A percentile compares a stretch with the other conserved stretches of the same genome.
phyloP scores from a whole-genome alignment of 108 stramenopile species.

The Skeletonema tropicum region DNA sequence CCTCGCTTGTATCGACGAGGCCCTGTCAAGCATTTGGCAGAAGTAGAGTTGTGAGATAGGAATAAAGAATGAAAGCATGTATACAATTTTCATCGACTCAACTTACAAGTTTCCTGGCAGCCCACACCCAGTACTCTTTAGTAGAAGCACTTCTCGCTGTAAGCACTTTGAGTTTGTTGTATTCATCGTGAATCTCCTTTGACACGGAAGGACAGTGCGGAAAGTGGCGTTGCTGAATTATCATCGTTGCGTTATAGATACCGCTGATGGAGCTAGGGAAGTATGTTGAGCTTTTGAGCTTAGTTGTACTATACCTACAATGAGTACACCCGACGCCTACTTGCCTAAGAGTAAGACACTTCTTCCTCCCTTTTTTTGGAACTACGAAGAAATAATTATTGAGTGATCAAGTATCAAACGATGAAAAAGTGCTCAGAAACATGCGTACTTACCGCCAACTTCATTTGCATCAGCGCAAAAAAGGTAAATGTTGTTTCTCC shows the following conservation, averaged over 20 bases:
- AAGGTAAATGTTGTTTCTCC: slow-evolving; percentile 72
- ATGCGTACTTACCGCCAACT: slow-evolving; percentile 45
- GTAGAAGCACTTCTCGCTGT: slow-evolving; percentile 48
- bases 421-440: not conserved
- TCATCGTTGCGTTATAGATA: slow-evolving; percentile 55
- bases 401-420: slow-evolving; percentile 5
- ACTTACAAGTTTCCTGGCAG: slow-evolving; percentile 42
- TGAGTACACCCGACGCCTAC: slow-evolving; percentile 86
- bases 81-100: too few relatives aligned
- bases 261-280: slow-evolving; percentile 40
- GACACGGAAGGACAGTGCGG: slow-evolving; percentile 66
- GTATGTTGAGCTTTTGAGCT: slow-evolving; percentile 47
- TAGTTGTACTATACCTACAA: slow-evolving; percentile 42
- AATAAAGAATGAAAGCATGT: too few relatives aligned
- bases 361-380: slow-evolving; percentile 80
- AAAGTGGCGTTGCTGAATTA: slow-evolving; percentile 51
- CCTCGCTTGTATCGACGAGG: slow-evolving; percentile 29
- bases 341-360: slow-evolving; percentile 77
- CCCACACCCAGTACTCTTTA: slow-evolving; percentile 48
- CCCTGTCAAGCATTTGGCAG: slow-evolving; percentile 13
- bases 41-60: not conserved
- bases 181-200: slow-evolving; percentile 42
- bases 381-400: slow-evolving; percentile 17
- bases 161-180: slow-evolving; percentile 44
- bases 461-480: slow-evolving; percentile 71